Conservation (phyloP, 1,284 basidiomycete species). For the Cryptococcus sp. region DNA sequence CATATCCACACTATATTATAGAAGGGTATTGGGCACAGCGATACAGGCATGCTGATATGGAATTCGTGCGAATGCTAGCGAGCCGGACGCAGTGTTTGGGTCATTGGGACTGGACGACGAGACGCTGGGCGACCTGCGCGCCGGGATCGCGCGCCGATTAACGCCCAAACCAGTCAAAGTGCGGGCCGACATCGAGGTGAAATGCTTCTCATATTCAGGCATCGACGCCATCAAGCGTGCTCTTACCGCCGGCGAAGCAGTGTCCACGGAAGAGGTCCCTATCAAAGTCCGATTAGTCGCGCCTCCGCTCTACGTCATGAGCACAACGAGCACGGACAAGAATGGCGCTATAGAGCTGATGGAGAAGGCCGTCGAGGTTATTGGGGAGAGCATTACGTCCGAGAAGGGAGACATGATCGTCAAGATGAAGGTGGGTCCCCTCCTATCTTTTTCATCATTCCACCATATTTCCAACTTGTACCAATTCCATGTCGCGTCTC, state of each 20-base stretch:
- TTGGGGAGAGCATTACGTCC: slow-evolving; percentile 78
- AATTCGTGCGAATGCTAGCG: slow-evolving; percentile 58
- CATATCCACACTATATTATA: background rate
- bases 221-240: slow-evolving; percentile 97
- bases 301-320: slow-evolving; percentile 92
- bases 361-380: slow-evolving; percentile 89
- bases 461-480: background rate
- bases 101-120: slow-evolving; percentile 63
- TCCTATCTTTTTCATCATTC: background rate
- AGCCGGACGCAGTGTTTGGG: slow-evolving; percentile 81
- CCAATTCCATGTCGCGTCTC: too few species aligned
- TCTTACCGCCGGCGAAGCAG: slow-evolving; percentile 79
- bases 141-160: slow-evolving; percentile 89
- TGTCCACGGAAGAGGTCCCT: slow-evolving; percentile 86
- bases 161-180: slow-evolving; percentile 99
- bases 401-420: slow-evolving; percentile 84
- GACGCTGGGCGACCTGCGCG: slow-evolving; percentile 69
- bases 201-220: slow-evolving; percentile 95
- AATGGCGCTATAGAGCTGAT: slow-evolving; percentile 88
- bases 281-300: slow-evolving; percentile 98
- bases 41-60: background rate
- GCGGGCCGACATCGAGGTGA: slow-evolving; percentile 95
- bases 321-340: slow-evolving; percentile 97
- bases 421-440: slow-evolving; percentile 94
- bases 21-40: too few species aligned